Evolutionary conservation across 768 basidiomycete species (phyloP).

Genomic region (Rhizopogon rudus): DNA sequence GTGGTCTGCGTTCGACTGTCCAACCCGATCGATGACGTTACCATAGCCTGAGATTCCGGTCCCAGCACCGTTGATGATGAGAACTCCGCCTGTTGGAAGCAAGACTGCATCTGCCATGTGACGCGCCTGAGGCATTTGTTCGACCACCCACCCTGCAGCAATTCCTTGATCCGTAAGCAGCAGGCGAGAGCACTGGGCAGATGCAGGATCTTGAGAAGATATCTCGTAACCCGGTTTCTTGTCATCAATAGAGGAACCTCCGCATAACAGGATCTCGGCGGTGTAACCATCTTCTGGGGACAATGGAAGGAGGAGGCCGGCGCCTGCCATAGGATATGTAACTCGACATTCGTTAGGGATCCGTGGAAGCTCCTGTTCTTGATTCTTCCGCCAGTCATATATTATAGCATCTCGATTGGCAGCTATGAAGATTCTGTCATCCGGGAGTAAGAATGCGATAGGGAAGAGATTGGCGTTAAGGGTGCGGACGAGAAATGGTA

Average conservation of each 20-base stretch:
- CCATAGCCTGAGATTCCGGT: constrained; percentile 76
- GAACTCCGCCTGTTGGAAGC: constrained; percentile 68
- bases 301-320: constrained; percentile 69
- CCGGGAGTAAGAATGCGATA: constrained; percentile 66
- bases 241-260: constrained; percentile 68
- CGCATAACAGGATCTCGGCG: constrained; percentile 72
- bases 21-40: constrained; percentile 65
- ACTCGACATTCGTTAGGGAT: constrained; percentile 78
- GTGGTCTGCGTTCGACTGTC: constrained; percentile 73
- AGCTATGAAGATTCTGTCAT: constrained; percentile 68
- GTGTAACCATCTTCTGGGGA: constrained; percentile 55
- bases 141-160: constrained; percentile 64
- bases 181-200: constrained; percentile 68
- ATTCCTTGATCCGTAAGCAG: constrained; percentile 62
- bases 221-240: constrained; percentile 52
- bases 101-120: constrained; percentile 80
- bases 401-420: constrained; percentile 78
- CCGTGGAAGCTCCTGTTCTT: constrained; percentile 54
- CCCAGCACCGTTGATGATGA: constrained; percentile 74
- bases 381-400: constrained; percentile 67
- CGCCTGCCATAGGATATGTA: constrained; percentile 81
- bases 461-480: constrained; percentile 83
- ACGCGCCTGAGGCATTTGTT: constrained; percentile 69
- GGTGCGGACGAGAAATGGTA: constrained; percentile 63
- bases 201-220: constrained; percentile 69